Base-by-base conservation (phyloP, 2,329 filamentous ascomycete genomes). In the Hypoxylon rubiginosum region DNA sequence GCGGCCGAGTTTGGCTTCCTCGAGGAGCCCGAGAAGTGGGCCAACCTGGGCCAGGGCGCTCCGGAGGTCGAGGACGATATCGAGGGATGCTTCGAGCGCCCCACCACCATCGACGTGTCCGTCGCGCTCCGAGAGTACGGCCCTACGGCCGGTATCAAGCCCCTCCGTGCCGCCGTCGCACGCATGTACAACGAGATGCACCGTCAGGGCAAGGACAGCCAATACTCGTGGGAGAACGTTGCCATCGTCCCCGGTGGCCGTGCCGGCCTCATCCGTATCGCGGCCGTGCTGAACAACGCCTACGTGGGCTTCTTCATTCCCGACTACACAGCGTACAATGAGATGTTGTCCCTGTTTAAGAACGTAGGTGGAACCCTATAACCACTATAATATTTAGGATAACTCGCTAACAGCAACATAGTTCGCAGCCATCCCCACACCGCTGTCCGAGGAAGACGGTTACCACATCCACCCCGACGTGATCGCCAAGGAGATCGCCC, bases 181-280 rank as follows among this genome's bases (percentile, higher is more conserved):
- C 89, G 90, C 64, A 86, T 98, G 67, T 98, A 98, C 86, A 98
- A 98, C 76, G 91, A 91, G 79, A 92, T 95, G 79, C 95, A 97
- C 76, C 90, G 95, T 70, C 83, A 95, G 82, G 93, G 92, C 76
- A 97, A 96, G 83, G 86, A 89, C 10, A 95, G 91, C 80, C 86
- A 97, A 81, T 98, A 98, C 79, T 97, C 92, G 5, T 97, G 93
- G 92, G 95, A 98, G 84, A 98, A 98, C 79, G 95, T 97, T 17
- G 94, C 92, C 78, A 97, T 98, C 78, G 95, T 98, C 3, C 95
- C 95, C 49, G 94, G 94, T 79, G 95, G 95, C 41, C 89, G 95
- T 74, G 95, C 95, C 34, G 95, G 95, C 52, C 83, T 98, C 81
- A 97, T 97, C 78, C 89, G 95, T 73, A 97, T 98, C 78, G 95